Evolutionary conservation across 192 early-diverging fungal genomes (phyloP).

Genomic region (Funneliformis geosporum): DNA sequence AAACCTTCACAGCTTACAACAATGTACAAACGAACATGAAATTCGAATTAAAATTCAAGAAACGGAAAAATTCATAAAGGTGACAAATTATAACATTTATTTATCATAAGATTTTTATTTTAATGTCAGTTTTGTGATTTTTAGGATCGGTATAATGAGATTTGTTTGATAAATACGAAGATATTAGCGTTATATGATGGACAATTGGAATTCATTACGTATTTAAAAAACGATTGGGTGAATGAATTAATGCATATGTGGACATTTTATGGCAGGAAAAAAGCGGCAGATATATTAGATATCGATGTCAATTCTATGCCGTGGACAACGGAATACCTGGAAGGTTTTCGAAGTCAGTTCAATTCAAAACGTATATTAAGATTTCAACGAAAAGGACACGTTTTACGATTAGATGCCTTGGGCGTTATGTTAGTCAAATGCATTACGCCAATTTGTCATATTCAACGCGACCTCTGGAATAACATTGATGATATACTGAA

Average conservation of each 20-base stretch:
- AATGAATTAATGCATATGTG: slow-evolving; percentile 7
- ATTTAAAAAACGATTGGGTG: background rate
- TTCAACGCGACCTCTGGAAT: slow-evolving; percentile 10
- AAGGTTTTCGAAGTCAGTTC: background rate
- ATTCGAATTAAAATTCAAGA: background rate
- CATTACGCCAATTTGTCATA: slow-evolving; percentile 9
- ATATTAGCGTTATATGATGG: slow-evolving; percentile 17
- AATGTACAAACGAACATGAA: background rate
- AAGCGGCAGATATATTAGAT: background rate
- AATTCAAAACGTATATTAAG: slow-evolving; percentile 13
- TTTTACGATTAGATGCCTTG: slow-evolving; percentile 12
- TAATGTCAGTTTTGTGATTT: background rate
- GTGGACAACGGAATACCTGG: background rate
- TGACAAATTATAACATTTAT: background rate
- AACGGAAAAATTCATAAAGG: background rate
- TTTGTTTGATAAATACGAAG: background rate
- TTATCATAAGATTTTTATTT: background rate
- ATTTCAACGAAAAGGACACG: background rate
- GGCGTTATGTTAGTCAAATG: background rate
- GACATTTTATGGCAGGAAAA: background rate
- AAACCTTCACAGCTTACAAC: background rate
- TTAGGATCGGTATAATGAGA: background rate
- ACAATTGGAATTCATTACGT: background rate
- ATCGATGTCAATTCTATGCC: background rate
- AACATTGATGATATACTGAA: background rate